These are phyloP conservation scores for Apophysomyces variabilis DNA, from an alignment of 371 early-diverging fungal genomes.

Conservation along the genomic window DNA sequence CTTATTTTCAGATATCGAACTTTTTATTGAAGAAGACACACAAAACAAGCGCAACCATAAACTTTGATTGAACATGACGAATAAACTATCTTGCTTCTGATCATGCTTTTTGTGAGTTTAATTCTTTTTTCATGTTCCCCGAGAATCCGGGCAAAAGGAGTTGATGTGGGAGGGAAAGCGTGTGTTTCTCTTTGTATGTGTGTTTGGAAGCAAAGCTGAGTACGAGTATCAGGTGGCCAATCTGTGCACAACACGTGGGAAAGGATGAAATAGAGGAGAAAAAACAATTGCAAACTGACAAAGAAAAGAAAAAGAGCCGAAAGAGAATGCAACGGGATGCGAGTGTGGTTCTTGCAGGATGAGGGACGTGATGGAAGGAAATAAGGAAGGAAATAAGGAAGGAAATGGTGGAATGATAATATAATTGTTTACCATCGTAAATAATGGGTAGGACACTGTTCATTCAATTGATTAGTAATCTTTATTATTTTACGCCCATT, in stretches of 20 bases:
- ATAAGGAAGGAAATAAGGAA: not conserved
- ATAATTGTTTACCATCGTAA: slow-evolving; percentile 20
- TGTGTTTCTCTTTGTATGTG: no score
- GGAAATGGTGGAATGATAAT: not conserved
- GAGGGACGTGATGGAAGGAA: not conserved
- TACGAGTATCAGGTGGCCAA: no score
- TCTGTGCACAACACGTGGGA: not conserved
- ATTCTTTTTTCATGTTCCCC: no score
- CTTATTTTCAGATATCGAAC: no score
- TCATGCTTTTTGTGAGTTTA: no score
- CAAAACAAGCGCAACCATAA: no score
- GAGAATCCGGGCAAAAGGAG: no score
- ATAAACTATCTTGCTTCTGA: no score
- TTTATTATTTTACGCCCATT: not conserved
- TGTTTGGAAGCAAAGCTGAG: no score
- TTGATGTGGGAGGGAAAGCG: no score
- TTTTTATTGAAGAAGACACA: no score
- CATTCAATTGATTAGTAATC: not conserved
- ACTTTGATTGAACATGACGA: no score
- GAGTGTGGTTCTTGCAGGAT: not conserved
- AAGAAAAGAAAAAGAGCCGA: not conserved
- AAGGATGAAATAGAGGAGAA: not conserved
- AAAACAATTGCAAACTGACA: not conserved
- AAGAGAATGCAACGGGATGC: not conserved
- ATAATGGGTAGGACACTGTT: slow-evolving; percentile 27